Evolutionary conservation across 495 filamentous ascomycete genomes (phyloP), one percentile per base, ranked within the genome.

Genomic region (Cladorrhinum samala): DNA sequence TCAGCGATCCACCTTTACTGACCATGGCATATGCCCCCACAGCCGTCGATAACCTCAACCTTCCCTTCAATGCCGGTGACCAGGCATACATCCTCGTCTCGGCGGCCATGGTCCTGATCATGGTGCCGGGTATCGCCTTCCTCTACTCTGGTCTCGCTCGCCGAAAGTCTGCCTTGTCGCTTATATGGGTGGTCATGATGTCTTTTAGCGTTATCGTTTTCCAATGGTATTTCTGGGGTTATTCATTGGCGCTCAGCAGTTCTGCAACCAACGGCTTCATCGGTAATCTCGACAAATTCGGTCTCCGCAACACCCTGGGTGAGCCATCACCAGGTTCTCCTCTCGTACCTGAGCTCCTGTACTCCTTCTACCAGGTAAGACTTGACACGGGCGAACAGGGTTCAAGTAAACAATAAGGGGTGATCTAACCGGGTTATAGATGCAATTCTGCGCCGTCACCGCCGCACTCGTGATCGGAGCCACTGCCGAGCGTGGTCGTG

Each of bases 201-300:
- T 89, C 91, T 14, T 83, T 84, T 45, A 91, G 89, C 25, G 85
- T 98, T 46, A 82, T 95, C 18, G 85, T 86, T 23, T 95, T 97
- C 74, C 93, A 97, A 66, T 98, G 93, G 92, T 98, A 96, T 76
- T 96, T 98, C 77, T 97, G 93, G 94, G 93, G 93, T 40, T 97
- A 96, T 67, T 95, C 90, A 3, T 73, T 98, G 46, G 82, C 93
- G 39, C 95, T 97, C 73, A 93, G 88, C 45, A 83, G 85, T 65
- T 77, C 82, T 3, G 92, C 88, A 33, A 91, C 87, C 46, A 88
- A 77, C 60, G 75, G 74, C 36, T 98, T 83, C 72, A 95, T 97
- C 62, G 93, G 93, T 43, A 79, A 92, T 60, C 77, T 97, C 27
- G 71, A 80, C 52, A 91, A 95, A 75, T 87, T 97, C 66, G 93